These are phyloP conservation scores for Paramecium tetraurelia DNA, from an alignment of 73 alveolate genomes.

Conservation along the genomic window DNA sequence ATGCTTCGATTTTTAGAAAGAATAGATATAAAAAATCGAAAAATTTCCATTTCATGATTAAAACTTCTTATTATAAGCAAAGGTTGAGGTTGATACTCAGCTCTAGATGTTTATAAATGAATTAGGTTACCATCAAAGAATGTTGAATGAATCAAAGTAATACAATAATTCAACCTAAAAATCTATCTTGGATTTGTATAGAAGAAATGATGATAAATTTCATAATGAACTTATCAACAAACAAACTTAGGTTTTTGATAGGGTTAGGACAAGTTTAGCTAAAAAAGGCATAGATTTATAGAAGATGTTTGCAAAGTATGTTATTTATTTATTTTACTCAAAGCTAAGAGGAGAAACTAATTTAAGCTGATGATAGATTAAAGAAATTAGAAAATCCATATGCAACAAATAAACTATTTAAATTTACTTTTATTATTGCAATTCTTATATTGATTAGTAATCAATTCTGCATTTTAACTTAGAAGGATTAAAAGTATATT, in stretches of 20 bases:
- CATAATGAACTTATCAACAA: not conserved
- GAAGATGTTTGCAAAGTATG: not conserved
- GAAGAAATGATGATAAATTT: not conserved
- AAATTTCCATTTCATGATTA: not conserved
- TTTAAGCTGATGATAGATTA: not conserved
- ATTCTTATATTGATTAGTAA: not conserved
- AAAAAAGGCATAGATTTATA: not conserved
- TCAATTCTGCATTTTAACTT: not conserved
- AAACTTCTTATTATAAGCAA: not conserved
- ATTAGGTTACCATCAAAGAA: not conserved
- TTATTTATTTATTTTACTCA: not conserved
- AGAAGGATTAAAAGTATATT: not conserved
- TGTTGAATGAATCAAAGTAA: not conserved
- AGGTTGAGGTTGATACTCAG: not conserved
- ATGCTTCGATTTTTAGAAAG: not conserved
- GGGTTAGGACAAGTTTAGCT: not conserved
- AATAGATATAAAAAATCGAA: not conserved
- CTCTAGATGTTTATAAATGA: not conserved
- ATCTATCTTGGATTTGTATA: not conserved
- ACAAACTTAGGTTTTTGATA: not conserved
- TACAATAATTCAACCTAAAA: not conserved
- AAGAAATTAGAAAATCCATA: not conserved
- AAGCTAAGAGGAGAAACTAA: not conserved
- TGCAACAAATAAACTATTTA: not conserved
- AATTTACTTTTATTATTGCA: not conserved